phyloP scores from a whole-genome alignment of 176 grass and related monocot species.

The Carex littledalei region DNA sequence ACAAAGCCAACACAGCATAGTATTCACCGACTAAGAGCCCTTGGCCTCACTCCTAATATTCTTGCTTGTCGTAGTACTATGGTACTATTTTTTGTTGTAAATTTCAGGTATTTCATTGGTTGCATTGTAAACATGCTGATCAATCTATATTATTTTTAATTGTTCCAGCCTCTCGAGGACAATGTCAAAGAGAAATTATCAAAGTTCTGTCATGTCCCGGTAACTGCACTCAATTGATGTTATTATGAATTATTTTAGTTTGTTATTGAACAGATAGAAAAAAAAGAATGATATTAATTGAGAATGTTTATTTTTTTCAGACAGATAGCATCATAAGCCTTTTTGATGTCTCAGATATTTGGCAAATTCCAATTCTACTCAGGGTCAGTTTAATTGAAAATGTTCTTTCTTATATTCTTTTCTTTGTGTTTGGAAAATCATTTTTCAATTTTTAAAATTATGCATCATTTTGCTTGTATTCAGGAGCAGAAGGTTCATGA shows the following conservation, averaged over 20 bases:
- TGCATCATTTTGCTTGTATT: neutral
- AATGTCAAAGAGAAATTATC: constrained; percentile 43
- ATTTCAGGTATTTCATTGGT: neutral
- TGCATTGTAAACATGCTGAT: neutral
- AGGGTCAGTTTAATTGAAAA: constrained; percentile 13
- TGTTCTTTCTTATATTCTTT: neutral
- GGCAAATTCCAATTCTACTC: constrained; percentile 42
- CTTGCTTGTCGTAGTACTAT: constrained; percentile 43
- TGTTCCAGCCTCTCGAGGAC: constrained; percentile 30
- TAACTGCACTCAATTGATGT: neutral
- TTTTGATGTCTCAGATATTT: constrained; percentile 45
- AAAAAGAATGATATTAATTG: neutral
- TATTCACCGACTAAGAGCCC: constrained; percentile 37
- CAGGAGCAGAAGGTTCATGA: constrained; percentile 47
- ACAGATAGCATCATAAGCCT: constrained; percentile 38
- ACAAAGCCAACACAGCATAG: constrained; percentile 57
- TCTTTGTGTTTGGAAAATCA: neutral
- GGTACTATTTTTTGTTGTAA: constrained; percentile 8
- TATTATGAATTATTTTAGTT: neutral
- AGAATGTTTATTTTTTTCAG: constrained; percentile 19
- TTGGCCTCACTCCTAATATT: constrained; percentile 41
- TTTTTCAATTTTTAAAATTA: neutral
- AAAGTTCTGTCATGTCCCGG: constrained; percentile 44
- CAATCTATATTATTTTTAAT: constrained; percentile 15
- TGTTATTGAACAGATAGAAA: neutral